Percentiles rank a stretch among this genome's conserved stretches.
These are phyloP conservation scores for Akanthomyces muscarius DNA, from an alignment of 2,329 filamentous ascomycete genomes.

Conservation along the genomic window DNA sequence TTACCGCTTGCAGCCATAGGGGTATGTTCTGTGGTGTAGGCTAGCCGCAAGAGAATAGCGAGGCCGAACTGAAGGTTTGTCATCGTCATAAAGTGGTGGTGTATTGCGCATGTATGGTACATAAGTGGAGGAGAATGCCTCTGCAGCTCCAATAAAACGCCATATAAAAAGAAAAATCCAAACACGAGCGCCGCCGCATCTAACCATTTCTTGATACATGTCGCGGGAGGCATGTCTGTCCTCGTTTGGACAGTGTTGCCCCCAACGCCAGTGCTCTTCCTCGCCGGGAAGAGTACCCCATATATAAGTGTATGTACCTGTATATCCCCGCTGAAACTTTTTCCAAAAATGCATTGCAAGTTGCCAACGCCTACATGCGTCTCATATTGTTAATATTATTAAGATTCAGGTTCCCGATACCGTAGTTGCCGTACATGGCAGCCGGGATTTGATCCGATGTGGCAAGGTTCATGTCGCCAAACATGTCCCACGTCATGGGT, in stretches of 20 bases:
- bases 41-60: too few relatives aligned
- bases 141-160: background rate
- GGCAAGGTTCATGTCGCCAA: conserved; percentile 20
- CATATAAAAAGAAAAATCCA: background rate
- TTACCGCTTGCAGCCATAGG: too few relatives aligned
- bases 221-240: background rate
- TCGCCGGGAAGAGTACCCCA: conserved; percentile 1
- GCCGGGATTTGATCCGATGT: conserved; percentile 28
- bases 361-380: conserved; percentile 5
- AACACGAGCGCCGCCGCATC: background rate
- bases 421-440: conserved; percentile 31
- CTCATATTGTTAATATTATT: conserved; percentile 19
- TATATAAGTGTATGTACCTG: conserved; percentile 1
- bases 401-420: conserved; percentile 25
- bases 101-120: conserved; percentile 9
- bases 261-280: conserved; percentile 2
- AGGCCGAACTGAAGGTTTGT: too few relatives aligned
- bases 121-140: conserved; percentile 9
- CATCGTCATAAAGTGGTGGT: conserved; percentile 4
- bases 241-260: background rate
- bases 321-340: background rate
- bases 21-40: too few relatives aligned
- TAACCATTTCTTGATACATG: background rate
- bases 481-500: conserved; percentile 16
- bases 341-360: background rate